Evolutionary conservation across 306 rosid genomes (phyloP).

Genomic region (Vigna reflexopilosa): DNA sequence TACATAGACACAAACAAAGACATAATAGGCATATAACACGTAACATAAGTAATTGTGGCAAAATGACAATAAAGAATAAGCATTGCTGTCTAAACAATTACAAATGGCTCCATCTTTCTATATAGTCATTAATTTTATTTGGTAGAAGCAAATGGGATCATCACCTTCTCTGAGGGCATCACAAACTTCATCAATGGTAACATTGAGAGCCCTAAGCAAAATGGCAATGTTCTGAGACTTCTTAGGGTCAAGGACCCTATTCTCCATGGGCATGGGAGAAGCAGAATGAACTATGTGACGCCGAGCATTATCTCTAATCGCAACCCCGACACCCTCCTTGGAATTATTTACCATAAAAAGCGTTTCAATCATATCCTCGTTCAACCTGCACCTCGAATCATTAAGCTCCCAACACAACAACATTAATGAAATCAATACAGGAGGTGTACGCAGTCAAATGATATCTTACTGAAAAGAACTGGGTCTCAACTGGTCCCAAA

Average conservation of each 20-base stretch:
- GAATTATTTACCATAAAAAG: slow-evolving; percentile 76
- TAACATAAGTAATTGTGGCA: background rate
- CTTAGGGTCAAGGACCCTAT: slow-evolving; percentile 86
- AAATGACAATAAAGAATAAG: slow-evolving; percentile 1
- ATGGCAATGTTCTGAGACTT: slow-evolving; percentile 93
- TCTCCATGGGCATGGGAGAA: slow-evolving; percentile 58
- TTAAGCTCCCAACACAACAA: background rate
- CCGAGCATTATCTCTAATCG: slow-evolving; percentile 60
- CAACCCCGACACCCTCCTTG: slow-evolving; percentile 49
- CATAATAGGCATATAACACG: background rate
- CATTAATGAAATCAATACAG: background rate
- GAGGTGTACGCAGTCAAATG: slow-evolving; percentile 19
- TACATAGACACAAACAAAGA: background rate
- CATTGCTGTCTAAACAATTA: background rate
- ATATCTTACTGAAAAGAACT: slow-evolving; percentile 85
- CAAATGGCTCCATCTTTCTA: background rate
- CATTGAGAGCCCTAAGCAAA: slow-evolving; percentile 84
- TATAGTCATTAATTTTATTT: too few relatives aligned
- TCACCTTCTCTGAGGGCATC: slow-evolving; percentile 90
- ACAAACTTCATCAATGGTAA: slow-evolving; percentile 84
- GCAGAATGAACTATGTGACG: slow-evolving; percentile 49
- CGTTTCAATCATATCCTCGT: slow-evolving; percentile 94
- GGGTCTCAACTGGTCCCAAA: slow-evolving; percentile 91
- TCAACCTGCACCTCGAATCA: slow-evolving; percentile 64
- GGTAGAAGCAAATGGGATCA: background rate